Conservation (phyloP, 2,329 filamentous ascomycete genomes). For the Hypoxylon sp. region DNA sequence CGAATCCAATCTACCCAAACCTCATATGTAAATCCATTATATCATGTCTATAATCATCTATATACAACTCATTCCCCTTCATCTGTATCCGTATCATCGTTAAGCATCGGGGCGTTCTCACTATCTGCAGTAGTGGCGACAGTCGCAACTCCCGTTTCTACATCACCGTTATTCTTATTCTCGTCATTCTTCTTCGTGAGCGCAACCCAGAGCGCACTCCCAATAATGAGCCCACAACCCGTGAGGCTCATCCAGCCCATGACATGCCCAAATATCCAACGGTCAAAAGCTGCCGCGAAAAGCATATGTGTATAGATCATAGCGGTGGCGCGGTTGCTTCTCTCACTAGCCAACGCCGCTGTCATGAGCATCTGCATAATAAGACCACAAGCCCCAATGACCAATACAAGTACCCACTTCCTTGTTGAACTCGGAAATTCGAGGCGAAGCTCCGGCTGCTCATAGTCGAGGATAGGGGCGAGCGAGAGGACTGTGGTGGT, state of each 20-base stretch:
- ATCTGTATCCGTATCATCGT: conserved; percentile 48
- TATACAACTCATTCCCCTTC: conserved; percentile 44
- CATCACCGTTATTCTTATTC: conserved; percentile 12
- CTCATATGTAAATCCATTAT: conserved; percentile 2
- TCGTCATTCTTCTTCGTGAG: conserved; percentile 58
- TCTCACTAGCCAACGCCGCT: conserved; percentile 79
- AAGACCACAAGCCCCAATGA: conserved; percentile 82
- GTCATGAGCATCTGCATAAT: conserved; percentile 90
- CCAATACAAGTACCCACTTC: conserved; percentile 77
- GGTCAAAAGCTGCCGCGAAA: conserved; percentile 68
- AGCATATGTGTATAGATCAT: conserved; percentile 73
- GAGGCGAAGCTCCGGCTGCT: conserved; percentile 61
- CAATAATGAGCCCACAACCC: conserved; percentile 68
- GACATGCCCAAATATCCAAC: conserved; percentile 66
- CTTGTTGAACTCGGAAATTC: conserved; percentile 58
- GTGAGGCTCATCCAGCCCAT: conserved; percentile 66
- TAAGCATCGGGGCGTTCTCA: conserved; percentile 61
- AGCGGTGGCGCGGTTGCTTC: conserved; percentile 70
- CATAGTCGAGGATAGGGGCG: conserved; percentile 59
- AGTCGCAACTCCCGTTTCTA: conserved; percentile 42
- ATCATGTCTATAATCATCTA: conserved; percentile 24
- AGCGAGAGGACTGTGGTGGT: conserved; percentile 72
- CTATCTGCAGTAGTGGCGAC: conserved; percentile 22
- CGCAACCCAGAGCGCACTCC: conserved; percentile 67
- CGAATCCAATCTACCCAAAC: conserved; percentile 4